These are phyloP conservation scores for Nakazawaea anatomiae DNA, from an alignment of 805 yeast species.

Conservation along the genomic window DNA sequence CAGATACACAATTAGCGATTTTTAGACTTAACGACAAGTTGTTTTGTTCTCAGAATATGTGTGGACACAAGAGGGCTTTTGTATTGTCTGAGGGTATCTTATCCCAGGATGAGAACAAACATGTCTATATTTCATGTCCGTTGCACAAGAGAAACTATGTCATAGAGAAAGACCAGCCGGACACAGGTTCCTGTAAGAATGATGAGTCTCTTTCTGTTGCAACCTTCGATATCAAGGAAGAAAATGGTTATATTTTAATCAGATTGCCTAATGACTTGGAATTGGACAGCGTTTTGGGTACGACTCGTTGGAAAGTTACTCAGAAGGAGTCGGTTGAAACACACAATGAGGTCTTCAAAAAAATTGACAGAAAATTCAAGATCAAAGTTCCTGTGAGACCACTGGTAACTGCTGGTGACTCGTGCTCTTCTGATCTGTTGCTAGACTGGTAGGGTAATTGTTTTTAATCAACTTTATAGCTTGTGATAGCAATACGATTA, in stretches of 20 bases:
- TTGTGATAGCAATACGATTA: too few species aligned
- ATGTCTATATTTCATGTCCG: slow-evolving; percentile 30
- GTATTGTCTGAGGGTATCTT: slow-evolving; percentile 29
- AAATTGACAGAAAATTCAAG: slow-evolving; percentile 17
- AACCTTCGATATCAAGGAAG: slow-evolving; percentile 28
- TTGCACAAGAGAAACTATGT: slow-evolving; percentile 29
- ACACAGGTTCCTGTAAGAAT: slow-evolving; percentile 25
- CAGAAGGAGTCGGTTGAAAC: slow-evolving; percentile 16
- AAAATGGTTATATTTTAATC: slow-evolving; percentile 22
- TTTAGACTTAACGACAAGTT: slow-evolving; percentile 27
- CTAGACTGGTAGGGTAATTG: slow-evolving; percentile 16
- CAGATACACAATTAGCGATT: slow-evolving; percentile 31
- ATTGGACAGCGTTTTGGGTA: slow-evolving; percentile 28
- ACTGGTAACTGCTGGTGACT: slow-evolving; percentile 9
- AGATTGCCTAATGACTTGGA: slow-evolving; percentile 27
- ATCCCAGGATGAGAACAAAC: slow-evolving; percentile 23
- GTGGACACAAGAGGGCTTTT: slow-evolving; percentile 34
- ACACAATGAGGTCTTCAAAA: slow-evolving; percentile 12
- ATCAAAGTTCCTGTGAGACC: slow-evolving; percentile 20
- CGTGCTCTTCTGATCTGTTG: slow-evolving; percentile 10
- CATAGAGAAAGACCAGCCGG: slow-evolving; percentile 17
- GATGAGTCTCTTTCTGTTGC: slow-evolving; percentile 26
- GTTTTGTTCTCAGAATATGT: slow-evolving; percentile 33
- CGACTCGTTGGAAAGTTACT: slow-evolving; percentile 27
- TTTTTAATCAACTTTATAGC: not conserved